Conservation (phyloP, 495 filamentous ascomycete genomes). For the Penicillium malachiteum region DNA sequence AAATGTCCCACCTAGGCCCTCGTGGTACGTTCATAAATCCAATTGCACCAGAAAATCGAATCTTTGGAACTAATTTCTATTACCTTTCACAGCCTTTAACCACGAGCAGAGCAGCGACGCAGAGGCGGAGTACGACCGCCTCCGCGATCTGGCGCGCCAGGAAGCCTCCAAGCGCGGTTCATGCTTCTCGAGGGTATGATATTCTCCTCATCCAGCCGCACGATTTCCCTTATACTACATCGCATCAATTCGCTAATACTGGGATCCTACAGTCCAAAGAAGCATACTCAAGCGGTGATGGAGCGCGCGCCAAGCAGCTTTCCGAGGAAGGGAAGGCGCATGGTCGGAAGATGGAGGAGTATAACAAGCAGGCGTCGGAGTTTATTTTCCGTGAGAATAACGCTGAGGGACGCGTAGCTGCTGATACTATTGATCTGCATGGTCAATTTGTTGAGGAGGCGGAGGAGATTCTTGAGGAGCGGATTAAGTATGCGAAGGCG, state of each 20-base stretch:
- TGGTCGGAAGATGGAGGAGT: slow-evolving; percentile 71
- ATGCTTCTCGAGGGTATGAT: slow-evolving; percentile 68
- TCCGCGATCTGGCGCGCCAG: slow-evolving; percentile 76
- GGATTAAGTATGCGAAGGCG: slow-evolving; percentile 70
- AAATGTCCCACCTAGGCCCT: slow-evolving; percentile 63
- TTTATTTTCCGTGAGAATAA: slow-evolving; percentile 97
- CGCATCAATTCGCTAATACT: neutral
- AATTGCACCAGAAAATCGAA: neutral
- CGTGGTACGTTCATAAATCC: slow-evolving; percentile 28
- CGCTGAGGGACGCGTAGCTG: slow-evolving; percentile 60
- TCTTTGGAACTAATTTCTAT: neutral
- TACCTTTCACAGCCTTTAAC: slow-evolving; percentile 74
- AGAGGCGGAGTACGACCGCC: slow-evolving; percentile 88
- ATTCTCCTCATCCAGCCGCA: neutral
- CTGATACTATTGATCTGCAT: slow-evolving; percentile 90
- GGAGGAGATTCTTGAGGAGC: slow-evolving; percentile 78
- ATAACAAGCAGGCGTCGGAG: slow-evolving; percentile 86
- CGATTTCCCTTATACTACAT: neutral
- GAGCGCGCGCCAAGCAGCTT: slow-evolving; percentile 72
- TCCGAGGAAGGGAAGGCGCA: slow-evolving; percentile 84
- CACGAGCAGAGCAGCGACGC: slow-evolving; percentile 62
- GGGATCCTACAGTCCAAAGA: slow-evolving; percentile 57
- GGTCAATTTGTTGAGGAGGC: slow-evolving; percentile 93
- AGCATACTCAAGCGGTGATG: slow-evolving; percentile 79
- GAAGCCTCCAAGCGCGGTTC: slow-evolving; percentile 72